Evolutionary conservation across 2,329 filamentous ascomycete species (phyloP), one percentile per base, ranked within the genome.

Genomic region (Alternaria postmessia): DNA sequence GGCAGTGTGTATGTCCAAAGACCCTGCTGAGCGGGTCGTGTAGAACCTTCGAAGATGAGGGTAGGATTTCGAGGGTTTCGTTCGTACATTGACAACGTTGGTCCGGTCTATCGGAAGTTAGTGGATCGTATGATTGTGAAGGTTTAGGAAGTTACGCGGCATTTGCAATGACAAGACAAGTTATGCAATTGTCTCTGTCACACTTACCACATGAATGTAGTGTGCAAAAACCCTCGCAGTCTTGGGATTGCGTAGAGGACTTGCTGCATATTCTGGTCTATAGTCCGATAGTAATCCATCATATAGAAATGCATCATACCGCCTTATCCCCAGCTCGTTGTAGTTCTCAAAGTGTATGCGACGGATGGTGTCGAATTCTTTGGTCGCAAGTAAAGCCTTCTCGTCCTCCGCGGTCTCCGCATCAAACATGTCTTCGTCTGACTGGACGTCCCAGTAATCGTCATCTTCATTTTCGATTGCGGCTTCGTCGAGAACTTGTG

Each of bases 151-250:
- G 18, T 20, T 11, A 42, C 20, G 12, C 20, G 20, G 20, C 39
- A 42, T 42, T 20, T 42, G 39, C 39, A 3, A 42, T 24, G 24
- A 5, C 11, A 9, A 22, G 32, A 36, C 32, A 36, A 6, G 5
- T 36, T 7, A 7, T 36, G 14, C 32, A 36, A 12, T 3, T 36
- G 32, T 16, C 32, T 9, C 12, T 18, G 24, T 32, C 20, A 20
- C n/a, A 68, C 69, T 63, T 64, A 72, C 69, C 7, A 95, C 90
- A 67, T 93, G 91, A 47, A 98, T 88, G 76, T 97, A 98, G 78
- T 98, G 93, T 76, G 90, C 90, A 76, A 98, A 98, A 7, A 97
- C 89, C 30, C 89, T 86, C 14, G 92, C 90, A 11, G 92, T 94
- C 64, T 90, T 89, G 3, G 88, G 86, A 65, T 97, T 93, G 67